These are phyloP conservation scores for Maudiozyma barnettii DNA, from an alignment of 805 yeast species.

Conservation along the genomic window DNA sequence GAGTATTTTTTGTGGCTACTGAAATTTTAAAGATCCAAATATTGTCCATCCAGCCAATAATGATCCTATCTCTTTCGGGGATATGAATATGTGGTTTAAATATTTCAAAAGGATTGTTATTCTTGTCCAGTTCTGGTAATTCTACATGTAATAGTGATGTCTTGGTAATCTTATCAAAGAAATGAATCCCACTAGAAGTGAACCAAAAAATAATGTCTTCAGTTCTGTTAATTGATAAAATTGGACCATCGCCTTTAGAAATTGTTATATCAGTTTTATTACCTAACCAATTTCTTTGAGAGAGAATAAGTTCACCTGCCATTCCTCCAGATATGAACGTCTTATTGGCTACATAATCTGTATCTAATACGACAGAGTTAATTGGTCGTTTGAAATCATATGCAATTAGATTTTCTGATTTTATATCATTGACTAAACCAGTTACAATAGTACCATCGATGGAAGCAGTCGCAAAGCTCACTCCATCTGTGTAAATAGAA, in stretches of 20 bases:
- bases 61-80: conserved; percentile 54
- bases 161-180: conserved; percentile 49
- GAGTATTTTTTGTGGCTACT: conserved; percentile 1
- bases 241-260: conserved; percentile 54
- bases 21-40: conserved; percentile 60
- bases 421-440: conserved; percentile 37
- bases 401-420: conserved; percentile 41
- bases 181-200: conserved; percentile 68
- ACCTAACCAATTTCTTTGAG: conserved; percentile 82
- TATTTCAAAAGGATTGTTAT: conserved; percentile 54
- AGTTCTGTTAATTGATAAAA: conserved; percentile 54
- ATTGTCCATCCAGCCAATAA: conserved; percentile 76
- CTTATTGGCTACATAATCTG: conserved; percentile 49
- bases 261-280: conserved; percentile 60
- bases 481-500: conserved; percentile 63
- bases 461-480: conserved; percentile 74
- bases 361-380: conserved; percentile 75
- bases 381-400: conserved; percentile 82
- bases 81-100: conserved; percentile 72
- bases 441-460: conserved; percentile 89
- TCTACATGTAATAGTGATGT: conserved; percentile 42
- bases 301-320: conserved; percentile 68
- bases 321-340: conserved; percentile 83
- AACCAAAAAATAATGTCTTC: conserved; percentile 72
- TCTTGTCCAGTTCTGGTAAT: conserved; percentile 39